Conservation (phyloP, 345 rosid species). For the Camelina laxa region DNA sequence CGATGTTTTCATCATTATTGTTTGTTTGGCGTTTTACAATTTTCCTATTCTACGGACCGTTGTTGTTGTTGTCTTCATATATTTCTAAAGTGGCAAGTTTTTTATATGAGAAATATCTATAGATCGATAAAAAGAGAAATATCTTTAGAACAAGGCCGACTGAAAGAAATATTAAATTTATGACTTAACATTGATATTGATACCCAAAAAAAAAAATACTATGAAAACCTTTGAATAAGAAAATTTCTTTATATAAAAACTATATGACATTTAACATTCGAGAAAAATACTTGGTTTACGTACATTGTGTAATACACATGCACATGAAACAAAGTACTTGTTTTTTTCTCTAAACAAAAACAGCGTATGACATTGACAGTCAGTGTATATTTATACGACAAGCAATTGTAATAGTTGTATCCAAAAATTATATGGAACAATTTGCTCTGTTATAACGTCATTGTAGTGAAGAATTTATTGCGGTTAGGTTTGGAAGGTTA, state of each 20-base stretch:
- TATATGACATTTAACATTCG: neutral
- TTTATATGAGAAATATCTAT: constrained; percentile 29
- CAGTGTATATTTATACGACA: neutral
- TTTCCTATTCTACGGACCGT: constrained; percentile 6
- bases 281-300: neutral
- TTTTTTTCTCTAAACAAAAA: neutral
- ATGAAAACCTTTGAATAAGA: neutral
- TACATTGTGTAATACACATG: neutral
- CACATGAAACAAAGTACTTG: neutral
- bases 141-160: constrained; percentile 24
- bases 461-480: constrained; percentile 7
- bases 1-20: constrained; percentile 27
- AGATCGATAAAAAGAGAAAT: neutral
- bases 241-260: neutral
- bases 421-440: neutral
- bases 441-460: constrained; percentile 21
- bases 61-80: constrained; percentile 6
- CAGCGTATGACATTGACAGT: neutral
- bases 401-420: neutral
- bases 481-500: constrained; percentile 38
- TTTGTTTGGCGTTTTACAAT: neutral
- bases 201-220: neutral
- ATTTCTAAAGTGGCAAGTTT: neutral
- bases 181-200: too few relatives aligned
- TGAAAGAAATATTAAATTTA: neutral